Base-by-base conservation (phyloP, 2,329 filamentous ascomycete species). In the Aspergillus ruber region DNA sequence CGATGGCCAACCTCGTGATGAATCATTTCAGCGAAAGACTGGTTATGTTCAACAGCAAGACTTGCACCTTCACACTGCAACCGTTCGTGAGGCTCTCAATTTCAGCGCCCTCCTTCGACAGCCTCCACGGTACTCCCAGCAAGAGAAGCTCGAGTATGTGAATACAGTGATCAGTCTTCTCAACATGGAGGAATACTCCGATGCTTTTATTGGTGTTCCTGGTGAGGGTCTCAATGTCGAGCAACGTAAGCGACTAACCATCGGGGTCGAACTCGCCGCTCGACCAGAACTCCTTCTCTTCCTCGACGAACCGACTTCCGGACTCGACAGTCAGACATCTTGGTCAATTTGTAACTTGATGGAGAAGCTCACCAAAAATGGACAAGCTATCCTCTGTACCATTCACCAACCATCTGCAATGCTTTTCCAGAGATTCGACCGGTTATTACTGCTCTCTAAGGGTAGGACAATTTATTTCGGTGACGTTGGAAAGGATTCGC, bases 351-450 rank as follows among this genome's bases (percentile, higher is more conserved):
- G 90, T 42, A 85, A 89, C 65, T 79, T 96, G 8, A 79, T 97
- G 35, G 86, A 94, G 68, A 95, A 94, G 70, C 77, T 96, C 29
- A 89, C 89, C 59, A 86, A 91, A 67, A 86, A 83, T 53, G 90
- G 91, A 12, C 89, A 94, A 65, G 90, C 91, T 44, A 88, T 96
- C 68, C 82, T 96, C n/a, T 95, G 90, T 73, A 96, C 91, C 0
- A 96, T 96, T 51, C 91, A 97, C 67, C 91, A 97, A 68, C 91
- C 91, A n/a, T 94, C 88, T 12, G 90, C 90, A 29, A 90, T 95
- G 79, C 78, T 96, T 45, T 95, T 96, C 75, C 88, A 95, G 65
- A 85, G 88, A 49, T 96, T 85, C 45, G 83, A 85, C 51, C 76
- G 77, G 1, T 68, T 85, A 1, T 69, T 85, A 0, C 82, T 86